Base-by-base conservation (phyloP, 2,329 filamentous ascomycete species). In the Colletotrichum melonis region DNA sequence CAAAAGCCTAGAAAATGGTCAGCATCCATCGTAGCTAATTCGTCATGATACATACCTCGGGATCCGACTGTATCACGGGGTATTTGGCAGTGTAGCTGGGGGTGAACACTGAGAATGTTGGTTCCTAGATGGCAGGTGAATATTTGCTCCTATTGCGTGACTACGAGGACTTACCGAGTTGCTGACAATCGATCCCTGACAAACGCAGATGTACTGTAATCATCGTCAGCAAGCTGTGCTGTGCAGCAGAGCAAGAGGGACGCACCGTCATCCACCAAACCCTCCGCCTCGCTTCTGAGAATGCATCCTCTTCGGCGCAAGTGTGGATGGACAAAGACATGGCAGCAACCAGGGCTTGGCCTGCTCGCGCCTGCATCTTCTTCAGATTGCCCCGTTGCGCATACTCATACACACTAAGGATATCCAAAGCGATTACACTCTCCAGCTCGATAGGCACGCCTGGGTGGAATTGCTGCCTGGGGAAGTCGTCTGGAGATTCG, bases 231-330 rank as follows among this genome's bases (percentile, higher is more conserved):
- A 7, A 35, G 7, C 4, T 28, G 11, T 22, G 22, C 28, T 26
- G 22, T 56, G 26, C 12, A 14, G 2, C 30, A 9, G 30, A 63
- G 14, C 11, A 46, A 5, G 6, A 22, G 26, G 35, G 55, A 75
- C 82, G 52, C 75, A 84, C 83, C 22, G 86, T 88, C 85, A 88
- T 88, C 87, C 87, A 89, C 87, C 87, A 89, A 6, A 84, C 81
- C 35, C 87, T 81, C 35, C 86, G 80, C 75, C 83, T 83, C 14
- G 85, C 85, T 75, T 89, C 87, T 0, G 84, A 79, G 72, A 81
- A 87, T 52, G 79, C 77, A 55, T 85, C 83, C 42, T 85, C 81
- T 5, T 81, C 79, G 5, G 76, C 79, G 59, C 79, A 81, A 16
- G 77, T 78, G 76, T 88, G 86, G 1, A 89, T 78, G 6, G 80